Evolutionary conservation across 768 basidiomycete species (phyloP).

Genomic region (Serendipita vermifera): DNA sequence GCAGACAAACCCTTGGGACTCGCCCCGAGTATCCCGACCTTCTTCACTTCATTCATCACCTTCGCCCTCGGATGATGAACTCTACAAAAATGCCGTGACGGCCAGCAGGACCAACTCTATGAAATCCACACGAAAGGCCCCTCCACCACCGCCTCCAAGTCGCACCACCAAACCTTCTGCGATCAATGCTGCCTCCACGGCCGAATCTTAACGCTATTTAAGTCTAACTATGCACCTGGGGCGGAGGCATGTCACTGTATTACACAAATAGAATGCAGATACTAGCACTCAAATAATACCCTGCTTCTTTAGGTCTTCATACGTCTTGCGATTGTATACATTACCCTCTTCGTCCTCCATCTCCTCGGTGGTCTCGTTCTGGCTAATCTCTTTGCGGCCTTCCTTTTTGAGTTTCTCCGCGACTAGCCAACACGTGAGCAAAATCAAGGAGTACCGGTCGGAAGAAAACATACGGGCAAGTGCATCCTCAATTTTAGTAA

Average conservation of each 20-base stretch:
- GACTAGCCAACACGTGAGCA: slow-evolving; percentile 34
- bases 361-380: slow-evolving; percentile 94
- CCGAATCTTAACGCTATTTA: no score
- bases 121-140: slow-evolving; percentile 27
- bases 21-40: slow-evolving; percentile 45
- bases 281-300: slow-evolving; percentile 67
- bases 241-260: no score
- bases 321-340: slow-evolving; percentile 97
- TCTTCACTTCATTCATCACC: slow-evolving; percentile 38
- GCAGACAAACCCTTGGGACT: slow-evolving; percentile 59
- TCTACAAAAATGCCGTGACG: slow-evolving; percentile 61
- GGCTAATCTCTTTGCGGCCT: slow-evolving; percentile 86
- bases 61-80: slow-evolving; percentile 74
- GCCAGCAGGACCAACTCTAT: slow-evolving; percentile 47
- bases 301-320: slow-evolving; percentile 92
- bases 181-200: no score
- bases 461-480: slow-evolving; percentile 57
- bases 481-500: slow-evolving; percentile 93
- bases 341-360: slow-evolving; percentile 97
- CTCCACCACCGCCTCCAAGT: slow-evolving; percentile 21
- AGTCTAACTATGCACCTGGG: no score
- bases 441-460: neutral
- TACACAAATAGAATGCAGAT: no score
- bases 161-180: slow-evolving; percentile 11
- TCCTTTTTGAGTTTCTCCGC: slow-evolving; percentile 96